Percentiles rank a stretch among this genome's conserved stretches.
Evolutionary conservation across 1,284 basidiomycete genomes (phyloP).

Genomic region (Neolentinus lepideus): DNA sequence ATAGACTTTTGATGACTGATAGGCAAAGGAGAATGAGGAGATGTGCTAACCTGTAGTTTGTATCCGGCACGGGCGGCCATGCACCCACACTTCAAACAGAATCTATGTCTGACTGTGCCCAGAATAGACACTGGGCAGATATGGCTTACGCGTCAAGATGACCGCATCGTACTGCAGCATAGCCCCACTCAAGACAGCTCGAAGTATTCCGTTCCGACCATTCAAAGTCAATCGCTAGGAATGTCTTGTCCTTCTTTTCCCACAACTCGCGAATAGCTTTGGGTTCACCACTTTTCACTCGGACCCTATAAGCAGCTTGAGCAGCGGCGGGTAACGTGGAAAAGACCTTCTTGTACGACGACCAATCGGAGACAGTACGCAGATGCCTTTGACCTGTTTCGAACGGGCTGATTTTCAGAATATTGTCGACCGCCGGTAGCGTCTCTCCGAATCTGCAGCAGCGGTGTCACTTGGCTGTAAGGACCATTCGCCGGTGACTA

Average conservation of each 20-base stretch:
- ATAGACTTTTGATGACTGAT: not conserved
- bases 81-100: conserved; percentile 43
- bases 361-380: conserved; percentile 62
- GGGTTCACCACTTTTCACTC: conserved; percentile 65
- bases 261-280: conserved; percentile 64
- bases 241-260: conserved; percentile 64
- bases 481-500: not conserved
- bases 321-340: conserved; percentile 67
- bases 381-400: conserved; percentile 64
- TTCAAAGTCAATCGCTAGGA: conserved; percentile 70
- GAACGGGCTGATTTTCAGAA: conserved; percentile 56
- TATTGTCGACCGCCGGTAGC: conserved; percentile 61
- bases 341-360: conserved; percentile 68
- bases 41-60: conserved; percentile 63
- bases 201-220: conserved; percentile 72
- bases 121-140: conserved; percentile 6
- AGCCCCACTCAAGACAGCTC: conserved; percentile 71
- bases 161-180: conserved; percentile 70
- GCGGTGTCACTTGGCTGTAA: not conserved
- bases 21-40: not conserved
- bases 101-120: not conserved
- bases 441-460: conserved; percentile 60
- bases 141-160: conserved; percentile 63
- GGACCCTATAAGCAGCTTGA: conserved; percentile 59
- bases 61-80: conserved; percentile 77